Evolutionary conservation across 257 asterid genomes (phyloP).

Genomic region (Solanum chiquidenum): DNA sequence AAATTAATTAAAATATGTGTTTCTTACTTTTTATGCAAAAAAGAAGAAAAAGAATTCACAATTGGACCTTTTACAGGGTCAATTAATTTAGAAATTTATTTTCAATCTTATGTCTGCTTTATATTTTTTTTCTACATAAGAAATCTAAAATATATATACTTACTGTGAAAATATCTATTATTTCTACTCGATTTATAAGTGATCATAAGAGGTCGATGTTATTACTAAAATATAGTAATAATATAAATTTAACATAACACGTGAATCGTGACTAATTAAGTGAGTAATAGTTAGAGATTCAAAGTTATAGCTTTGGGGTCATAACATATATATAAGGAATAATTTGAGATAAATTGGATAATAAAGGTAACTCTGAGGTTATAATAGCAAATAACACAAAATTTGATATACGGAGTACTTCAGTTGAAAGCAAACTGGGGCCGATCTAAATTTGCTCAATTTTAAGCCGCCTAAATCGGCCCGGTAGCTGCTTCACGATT

Average conservation of each 20-base stretch:
- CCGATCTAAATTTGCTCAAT: neutral
- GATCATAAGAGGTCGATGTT: too few relatives aligned
- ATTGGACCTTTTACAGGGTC: neutral
- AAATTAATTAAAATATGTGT: too few relatives aligned
- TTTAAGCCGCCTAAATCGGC: neutral
- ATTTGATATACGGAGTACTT: neutral
- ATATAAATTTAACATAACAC: too few relatives aligned
- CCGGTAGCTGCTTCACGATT: neutral
- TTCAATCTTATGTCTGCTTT: too few relatives aligned
- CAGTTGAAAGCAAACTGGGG: neutral
- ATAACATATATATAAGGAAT: neutral
- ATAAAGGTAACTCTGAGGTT: neutral
- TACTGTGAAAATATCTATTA: neutral
- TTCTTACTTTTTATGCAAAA: too few relatives aligned
- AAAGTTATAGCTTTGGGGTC: neutral
- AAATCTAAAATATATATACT: too few relatives aligned
- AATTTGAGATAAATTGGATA: neutral
- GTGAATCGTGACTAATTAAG: too few relatives aligned
- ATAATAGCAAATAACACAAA: neutral
- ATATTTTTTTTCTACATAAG: too few relatives aligned
- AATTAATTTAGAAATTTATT: neutral
- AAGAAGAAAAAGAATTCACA: too few relatives aligned
- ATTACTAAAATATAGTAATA: too few relatives aligned
- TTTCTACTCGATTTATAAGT: too few relatives aligned
- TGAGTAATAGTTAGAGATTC: neutral